Evolutionary conservation across 75 land plant species (phyloP).

Genomic region (Sequoia sempervirens): DNA sequence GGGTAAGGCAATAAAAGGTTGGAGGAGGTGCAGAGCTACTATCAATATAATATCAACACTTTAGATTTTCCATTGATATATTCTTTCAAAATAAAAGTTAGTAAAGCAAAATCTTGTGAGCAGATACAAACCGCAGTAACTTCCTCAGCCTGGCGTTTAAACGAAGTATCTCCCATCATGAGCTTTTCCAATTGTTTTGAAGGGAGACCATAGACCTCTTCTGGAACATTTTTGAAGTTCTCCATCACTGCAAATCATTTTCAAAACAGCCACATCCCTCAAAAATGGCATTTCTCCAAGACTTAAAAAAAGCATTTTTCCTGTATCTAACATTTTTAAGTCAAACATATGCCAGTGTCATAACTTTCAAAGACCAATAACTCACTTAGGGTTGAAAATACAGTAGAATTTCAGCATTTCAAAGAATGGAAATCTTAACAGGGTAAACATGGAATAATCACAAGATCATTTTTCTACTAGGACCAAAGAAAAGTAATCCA

Average conservation of each 20-base stretch:
- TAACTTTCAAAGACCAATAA: neutral
- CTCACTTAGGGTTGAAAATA: neutral
- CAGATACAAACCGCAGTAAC: slow-evolving; percentile 54
- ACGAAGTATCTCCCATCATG: slow-evolving; percentile 72
- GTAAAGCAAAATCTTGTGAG: neutral
- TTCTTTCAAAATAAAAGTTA: neutral
- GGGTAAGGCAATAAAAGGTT: neutral
- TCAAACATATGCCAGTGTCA: slow-evolving; percentile 1
- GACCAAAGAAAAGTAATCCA: neutral
- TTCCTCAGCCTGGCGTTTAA: slow-evolving; percentile 43
- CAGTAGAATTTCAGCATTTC: neutral
- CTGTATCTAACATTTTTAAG: slow-evolving; percentile 31
- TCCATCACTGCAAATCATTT: slow-evolving; percentile 54
- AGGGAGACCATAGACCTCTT: slow-evolving; percentile 59
- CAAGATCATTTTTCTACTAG: neutral
- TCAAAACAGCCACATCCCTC: slow-evolving; percentile 3
- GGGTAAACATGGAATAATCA: neutral
- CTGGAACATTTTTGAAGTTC: slow-evolving; percentile 74
- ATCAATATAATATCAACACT: neutral
- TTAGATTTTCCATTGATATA: neutral
- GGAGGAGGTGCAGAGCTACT: neutral
- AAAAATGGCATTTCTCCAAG: neutral
- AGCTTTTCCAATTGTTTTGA: slow-evolving; percentile 89
- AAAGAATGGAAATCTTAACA: neutral
- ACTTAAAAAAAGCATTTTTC: neutral